phyloP scores from a whole-genome alignment of 371 early-diverging fungal genomes.

The Mortierella sp. region DNA sequence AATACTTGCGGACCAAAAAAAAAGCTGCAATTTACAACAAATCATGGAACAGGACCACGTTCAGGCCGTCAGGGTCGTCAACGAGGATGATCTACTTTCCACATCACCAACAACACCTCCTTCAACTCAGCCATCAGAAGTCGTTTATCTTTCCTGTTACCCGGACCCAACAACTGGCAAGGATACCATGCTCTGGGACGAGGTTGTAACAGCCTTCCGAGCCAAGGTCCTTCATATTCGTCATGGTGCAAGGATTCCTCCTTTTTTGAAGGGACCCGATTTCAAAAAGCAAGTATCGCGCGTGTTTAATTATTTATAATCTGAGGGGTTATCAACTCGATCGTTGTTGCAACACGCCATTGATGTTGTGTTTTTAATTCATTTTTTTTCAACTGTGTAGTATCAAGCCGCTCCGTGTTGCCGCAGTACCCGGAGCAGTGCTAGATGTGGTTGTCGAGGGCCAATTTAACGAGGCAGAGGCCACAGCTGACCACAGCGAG shows the following conservation, averaged over 20 bases:
- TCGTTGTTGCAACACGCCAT: too few relatives aligned
- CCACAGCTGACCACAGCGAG: not conserved
- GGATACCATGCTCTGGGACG: not conserved
- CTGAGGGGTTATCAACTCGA: too few relatives aligned
- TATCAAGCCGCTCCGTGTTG: not conserved
- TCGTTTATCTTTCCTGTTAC: not conserved
- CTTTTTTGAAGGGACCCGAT: not conserved
- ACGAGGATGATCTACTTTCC: not conserved
- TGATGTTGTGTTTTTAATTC: not conserved
- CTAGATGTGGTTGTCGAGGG: not conserved
- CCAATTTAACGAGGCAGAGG: not conserved
- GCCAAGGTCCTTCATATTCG: not conserved
- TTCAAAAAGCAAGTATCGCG: not conserved
- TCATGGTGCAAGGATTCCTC: not conserved
- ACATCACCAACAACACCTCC: not conserved
- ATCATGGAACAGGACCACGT: not conserved
- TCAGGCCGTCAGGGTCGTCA: not conserved
- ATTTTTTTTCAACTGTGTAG: not conserved
- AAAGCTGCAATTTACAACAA: not conserved
- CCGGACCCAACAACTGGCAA: not conserved
- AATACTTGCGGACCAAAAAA: too few relatives aligned
- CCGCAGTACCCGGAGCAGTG: not conserved
- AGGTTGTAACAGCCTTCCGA: not conserved
- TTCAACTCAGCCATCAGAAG: not conserved
- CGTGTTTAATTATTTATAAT: not conserved